Evolutionary conservation across 2,329 filamentous ascomycete species (phyloP), one percentile per base, ranked within the genome.

Genomic region (Ascomycota sp.): DNA sequence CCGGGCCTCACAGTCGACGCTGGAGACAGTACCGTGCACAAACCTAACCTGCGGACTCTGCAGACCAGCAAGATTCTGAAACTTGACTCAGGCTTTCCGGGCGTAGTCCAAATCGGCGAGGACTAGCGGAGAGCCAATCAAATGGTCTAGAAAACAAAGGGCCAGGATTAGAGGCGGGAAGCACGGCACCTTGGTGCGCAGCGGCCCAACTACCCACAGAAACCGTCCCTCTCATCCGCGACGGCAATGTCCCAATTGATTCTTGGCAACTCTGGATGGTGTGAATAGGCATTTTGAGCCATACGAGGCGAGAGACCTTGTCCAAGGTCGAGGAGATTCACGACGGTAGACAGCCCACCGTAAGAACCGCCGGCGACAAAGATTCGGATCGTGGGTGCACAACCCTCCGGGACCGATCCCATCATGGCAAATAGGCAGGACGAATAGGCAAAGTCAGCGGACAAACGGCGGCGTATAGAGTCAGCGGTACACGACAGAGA

Each of bases 171-270:
- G 33, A 39, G 10, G 25, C 16, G 12, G 6, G 27, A 25, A 16
- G 21, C 29, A 6, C 16, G 5, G 16, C 3, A 21, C 16, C 16
- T 21, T 5, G 16, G 3, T 21, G 16, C 16, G 16, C 16, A 21
- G 16, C 5, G 16, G 16, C 16, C 16, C 3, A 21, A 21, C 16
- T 21, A 54, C 73, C 44, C 58, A 83, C 77, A 83, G 50, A 72
- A 83, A n/a, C 79, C 79, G 57, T 84, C 78, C n/a, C 76, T 61
- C 51, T 83, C 76, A 44, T 84, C 77, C 21, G 80, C 70, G 16
- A 84, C 64, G 16, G 75, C 82, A 33, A 84, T 72, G 28, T 81
- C 65, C 10, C 80, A 52, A 1, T 68, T 61, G 31, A 75, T 57
- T 21, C 57, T 59, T 31, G 58, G 56, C 13, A 58, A 47, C 25